Percentiles rank a stretch among this genome's conserved stretches.
These are phyloP conservation scores for Lasiodiplodia sp. DNA, from an alignment of 2,329 filamentous ascomycete species.

Conservation along the genomic window DNA sequence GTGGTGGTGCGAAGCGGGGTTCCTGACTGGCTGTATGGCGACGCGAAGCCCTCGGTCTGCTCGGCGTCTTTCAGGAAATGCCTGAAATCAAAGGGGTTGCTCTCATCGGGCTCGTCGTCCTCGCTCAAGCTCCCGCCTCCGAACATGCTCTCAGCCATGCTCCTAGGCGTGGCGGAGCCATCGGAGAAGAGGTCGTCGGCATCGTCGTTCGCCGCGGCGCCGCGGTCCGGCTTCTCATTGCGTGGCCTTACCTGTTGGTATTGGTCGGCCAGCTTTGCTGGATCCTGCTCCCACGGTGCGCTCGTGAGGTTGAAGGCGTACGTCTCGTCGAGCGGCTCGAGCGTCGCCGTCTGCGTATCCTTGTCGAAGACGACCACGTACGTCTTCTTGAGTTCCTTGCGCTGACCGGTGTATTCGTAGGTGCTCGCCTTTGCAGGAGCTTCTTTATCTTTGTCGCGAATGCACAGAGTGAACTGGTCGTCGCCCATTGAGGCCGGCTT, in stretches of 20 bases:
- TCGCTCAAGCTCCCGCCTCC: slow-evolving; percentile 31
- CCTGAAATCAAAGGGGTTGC: slow-evolving; percentile 59
- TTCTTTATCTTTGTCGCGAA: slow-evolving; percentile 33
- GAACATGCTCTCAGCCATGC: slow-evolving; percentile 14
- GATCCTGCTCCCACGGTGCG: slow-evolving; percentile 70
- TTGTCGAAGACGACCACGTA: slow-evolving; percentile 76
- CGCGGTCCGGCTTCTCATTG: slow-evolving; percentile 32
- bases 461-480: slow-evolving; percentile 40
- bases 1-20: slow-evolving; percentile 26
- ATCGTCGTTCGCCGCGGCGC: slow-evolving; percentile 29
- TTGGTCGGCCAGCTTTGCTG: slow-evolving; percentile 68
- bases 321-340: slow-evolving; percentile 81
- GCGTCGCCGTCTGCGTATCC: slow-evolving; percentile 74
- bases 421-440: slow-evolving; percentile 40
- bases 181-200: slow-evolving; percentile 40
- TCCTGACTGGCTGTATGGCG: slow-evolving; percentile 32
- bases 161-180: slow-evolving; percentile 20
- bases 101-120: slow-evolving; percentile 48
- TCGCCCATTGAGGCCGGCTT: slow-evolving; percentile 35
- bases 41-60: slow-evolving; percentile 41
- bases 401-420: slow-evolving; percentile 51
- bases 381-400: slow-evolving; percentile 41
- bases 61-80: slow-evolving; percentile 51
- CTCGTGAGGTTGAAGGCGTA: slow-evolving; percentile 86
- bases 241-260: slow-evolving; percentile 68